Base-by-base conservation (phyloP, 73 alveolate species). In the Halteria grandinella region DNA sequence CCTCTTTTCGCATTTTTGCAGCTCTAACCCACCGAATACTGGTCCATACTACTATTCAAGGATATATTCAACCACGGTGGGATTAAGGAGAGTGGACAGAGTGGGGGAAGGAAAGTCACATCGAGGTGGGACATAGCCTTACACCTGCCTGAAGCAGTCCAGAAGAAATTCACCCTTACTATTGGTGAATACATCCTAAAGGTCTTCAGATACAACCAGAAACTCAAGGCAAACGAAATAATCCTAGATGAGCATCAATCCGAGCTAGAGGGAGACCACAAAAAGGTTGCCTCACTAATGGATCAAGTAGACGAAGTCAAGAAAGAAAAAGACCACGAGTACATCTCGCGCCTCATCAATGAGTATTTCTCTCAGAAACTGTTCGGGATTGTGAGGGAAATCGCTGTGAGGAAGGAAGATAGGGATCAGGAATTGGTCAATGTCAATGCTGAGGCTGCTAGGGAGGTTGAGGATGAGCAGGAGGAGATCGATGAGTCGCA, bases 11-110 rank as follows among this genome's bases (percentile, higher is more conserved):
- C 75, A 14, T 90, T 78, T 57, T 58, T 85, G 44, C 47, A 63
- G 18, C 55, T 91, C 69, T 83, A 79, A 50, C 89, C 89, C 24
- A 60, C 75, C 41, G 88, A 90, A 62, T 91, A 84, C 85, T 94
- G 97, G 96, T 80, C 75, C 64, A 79, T 91, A 3, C 71, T 94
- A 29, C 52, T 94, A 36, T 94, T 91, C 86, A 88, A 91, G 81
- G 98, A 94, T 59, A 79, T 79, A 59, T 91, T 51, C 87, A 94
- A 94, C 79, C 85, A 64, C 70, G 90, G 96, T 3, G 96, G 97
- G 51, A 85, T 94, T 29, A 66, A 75, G 33, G 95, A 89, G 23
- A 36, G 86, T 51, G 76, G 77, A 69, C 85, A 48, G 17, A 73
- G 50, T 10, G 37, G 27, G 15, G 74, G 47, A 33, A 33, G 53